Evolutionary conservation across 106 monocot species (phyloP), one percentile per base, ranked within the genome.

Genomic region (Chionographis japonica): DNA sequence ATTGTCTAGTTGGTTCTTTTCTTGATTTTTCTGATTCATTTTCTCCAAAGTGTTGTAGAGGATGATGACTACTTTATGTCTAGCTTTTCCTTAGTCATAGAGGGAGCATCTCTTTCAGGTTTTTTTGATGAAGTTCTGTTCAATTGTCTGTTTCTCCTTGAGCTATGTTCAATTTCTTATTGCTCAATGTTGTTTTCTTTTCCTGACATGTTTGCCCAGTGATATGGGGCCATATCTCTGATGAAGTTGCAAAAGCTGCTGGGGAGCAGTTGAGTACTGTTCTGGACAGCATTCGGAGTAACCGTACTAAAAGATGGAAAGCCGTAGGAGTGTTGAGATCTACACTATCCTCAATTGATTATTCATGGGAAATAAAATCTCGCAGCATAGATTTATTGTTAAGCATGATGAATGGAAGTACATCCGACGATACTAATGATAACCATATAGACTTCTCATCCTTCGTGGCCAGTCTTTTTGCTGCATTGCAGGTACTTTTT

Each of bases 91-190:
- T 79, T 74, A 6, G 65, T 71, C n/a, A 77, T 79, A 51, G 69
- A 67, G 65, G 97, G 97, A 53, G 89, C 92, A 68, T 64, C 69
- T 66, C 89, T 98, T 84, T 75, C 97, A 83, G 97, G 97, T 98
- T 54, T 58, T 68, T 72, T 67, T 40, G 36, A 58, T 56, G 39
- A 37, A 50, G 41, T 66, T 27, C 16, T 59, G 40, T 9, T n/a
- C 52, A 4, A 11, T 37, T 52, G 37, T 58, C 9, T 64, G 54
- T 41, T 55, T 20, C 41, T 60, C 13, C 11, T 8, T 12, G 39
- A 57, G 35, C 4, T 54, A 18, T 8, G 50, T 12, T 62, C 14
- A 20, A 16, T 14, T 2, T 41, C 9, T 76, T 50, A 41, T 8
- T 61, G 8, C 36, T 56, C 20, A 42, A 17, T 58, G 57, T 4